A percentile compares a stretch with the other conserved stretches of the same genome.
phyloP scores from a whole-genome alignment of 805 yeast genomes.

The Diddensiella transvaalensis region DNA sequence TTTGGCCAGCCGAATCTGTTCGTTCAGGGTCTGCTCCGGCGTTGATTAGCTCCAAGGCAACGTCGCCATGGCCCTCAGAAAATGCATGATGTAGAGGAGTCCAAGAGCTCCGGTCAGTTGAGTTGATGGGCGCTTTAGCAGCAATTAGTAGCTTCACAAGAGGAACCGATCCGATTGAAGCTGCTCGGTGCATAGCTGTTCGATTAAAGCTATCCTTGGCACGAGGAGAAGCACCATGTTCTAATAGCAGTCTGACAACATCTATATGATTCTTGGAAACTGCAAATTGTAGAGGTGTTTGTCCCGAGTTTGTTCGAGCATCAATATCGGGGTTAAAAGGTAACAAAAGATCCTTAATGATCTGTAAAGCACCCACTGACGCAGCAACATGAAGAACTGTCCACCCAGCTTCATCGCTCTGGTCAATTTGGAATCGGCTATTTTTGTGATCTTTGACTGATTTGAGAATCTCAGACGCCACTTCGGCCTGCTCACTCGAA shows the following conservation, averaged over 20 bases:
- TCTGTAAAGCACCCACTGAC: slow-evolving; percentile 60
- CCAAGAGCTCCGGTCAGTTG: slow-evolving; percentile 71
- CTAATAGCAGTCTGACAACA: slow-evolving; percentile 52
- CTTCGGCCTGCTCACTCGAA: slow-evolving; percentile 52
- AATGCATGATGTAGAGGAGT: slow-evolving; percentile 85
- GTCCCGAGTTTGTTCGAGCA: slow-evolving; percentile 60
- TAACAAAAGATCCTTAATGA: slow-evolving; percentile 48
- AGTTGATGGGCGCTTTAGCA: slow-evolving; percentile 61
- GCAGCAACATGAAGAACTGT: slow-evolving; percentile 81
- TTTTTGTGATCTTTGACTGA: slow-evolving; percentile 32
- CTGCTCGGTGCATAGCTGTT: slow-evolving; percentile 78
- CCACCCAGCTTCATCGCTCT: slow-evolving; percentile 79
- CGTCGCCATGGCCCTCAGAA: slow-evolving; percentile 85
- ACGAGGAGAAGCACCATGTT: slow-evolving; percentile 57
- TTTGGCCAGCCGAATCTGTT: slow-evolving; percentile 50
- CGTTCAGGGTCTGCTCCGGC: slow-evolving; percentile 61
- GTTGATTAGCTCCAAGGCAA: slow-evolving; percentile 55
- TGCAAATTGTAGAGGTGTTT: slow-evolving; percentile 73
- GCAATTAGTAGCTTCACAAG: slow-evolving; percentile 53
- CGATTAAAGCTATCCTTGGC: slow-evolving; percentile 64
- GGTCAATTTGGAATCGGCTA: slow-evolving; percentile 56
- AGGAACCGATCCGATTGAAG: slow-evolving; percentile 63
- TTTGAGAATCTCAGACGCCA: slow-evolving; percentile 45
- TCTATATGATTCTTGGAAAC: slow-evolving; percentile 61
- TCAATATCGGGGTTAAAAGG: slow-evolving; percentile 56